Conservation (phyloP, 345 rosid genomes). For the Eucalyptus regnans region DNA sequence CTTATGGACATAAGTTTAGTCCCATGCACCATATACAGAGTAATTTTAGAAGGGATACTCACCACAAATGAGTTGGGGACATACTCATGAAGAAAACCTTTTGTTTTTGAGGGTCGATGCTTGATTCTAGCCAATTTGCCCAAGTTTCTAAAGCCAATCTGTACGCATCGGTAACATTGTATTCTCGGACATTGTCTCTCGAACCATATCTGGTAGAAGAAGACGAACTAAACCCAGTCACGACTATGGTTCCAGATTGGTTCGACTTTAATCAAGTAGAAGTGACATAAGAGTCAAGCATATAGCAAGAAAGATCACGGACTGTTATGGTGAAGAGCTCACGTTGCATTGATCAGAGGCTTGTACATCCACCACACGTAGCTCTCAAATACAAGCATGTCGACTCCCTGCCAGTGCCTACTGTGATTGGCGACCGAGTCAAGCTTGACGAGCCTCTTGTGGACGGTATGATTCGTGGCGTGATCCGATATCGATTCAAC, state of each 20-base stretch:
- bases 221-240: neutral
- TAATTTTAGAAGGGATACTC: neutral
- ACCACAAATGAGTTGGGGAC: slow-evolving; percentile 96
- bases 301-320: neutral
- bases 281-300: neutral
- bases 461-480: slow-evolving; percentile 83
- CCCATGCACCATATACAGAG: neutral
- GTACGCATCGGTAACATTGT: slow-evolving; percentile 67
- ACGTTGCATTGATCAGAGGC: slow-evolving; percentile 82
- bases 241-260: neutral
- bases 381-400: slow-evolving; percentile 72
- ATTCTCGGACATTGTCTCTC: slow-evolving; percentile 31
- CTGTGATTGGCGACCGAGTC: slow-evolving; percentile 80
- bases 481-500: slow-evolving; percentile 87
- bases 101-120: slow-evolving; percentile 51
- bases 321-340: slow-evolving; percentile 1
- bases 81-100: slow-evolving; percentile 82
- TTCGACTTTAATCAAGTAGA: neutral
- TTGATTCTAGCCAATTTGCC: slow-evolving; percentile 69
- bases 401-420: slow-evolving; percentile 62
- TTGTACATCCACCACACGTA: slow-evolving; percentile 97
- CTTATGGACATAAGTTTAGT: neutral
- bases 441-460: slow-evolving; percentile 61
- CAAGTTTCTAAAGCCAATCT: slow-evolving; percentile 67
- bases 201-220: slow-evolving; percentile 40